Percentiles rank a stretch among this genome's conserved stretches.
Conservation (phyloP, 1,284 basidiomycete genomes). For the Coniferiporia weirii region DNA sequence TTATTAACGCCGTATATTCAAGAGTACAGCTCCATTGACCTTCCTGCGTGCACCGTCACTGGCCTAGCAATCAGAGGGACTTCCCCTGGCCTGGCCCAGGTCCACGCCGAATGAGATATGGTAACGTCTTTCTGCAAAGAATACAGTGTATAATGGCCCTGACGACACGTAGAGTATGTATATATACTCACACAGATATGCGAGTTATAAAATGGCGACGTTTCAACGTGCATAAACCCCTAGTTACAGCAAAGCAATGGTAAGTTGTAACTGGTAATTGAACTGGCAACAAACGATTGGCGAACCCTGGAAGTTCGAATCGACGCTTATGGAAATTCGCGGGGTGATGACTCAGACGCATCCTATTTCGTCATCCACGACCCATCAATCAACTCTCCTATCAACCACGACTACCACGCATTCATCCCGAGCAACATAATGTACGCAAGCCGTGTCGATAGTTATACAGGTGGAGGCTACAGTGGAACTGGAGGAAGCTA, state of each 20-base stretch:
- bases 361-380: not conserved
- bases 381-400: not conserved
- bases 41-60: not conserved
- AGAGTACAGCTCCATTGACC: not conserved
- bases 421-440: not conserved
- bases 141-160: no score
- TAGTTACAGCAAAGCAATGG: no score
- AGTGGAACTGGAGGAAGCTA: constrained; percentile 3
- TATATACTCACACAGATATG: no score
- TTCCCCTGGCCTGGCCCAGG: no score
- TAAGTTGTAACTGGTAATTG: no score
- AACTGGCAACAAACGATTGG: no score
- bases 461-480: constrained; percentile 1
- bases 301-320: not conserved
- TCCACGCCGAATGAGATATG: no score
- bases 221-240: no score
- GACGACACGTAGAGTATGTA: no score
- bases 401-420: constrained; percentile 1
- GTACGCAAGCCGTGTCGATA: not conserved
- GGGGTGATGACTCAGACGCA: not conserved
- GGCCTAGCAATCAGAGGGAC: no score
- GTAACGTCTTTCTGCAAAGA: no score
- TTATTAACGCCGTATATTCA: not conserved
- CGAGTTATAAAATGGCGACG: no score
- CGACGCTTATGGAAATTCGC: not conserved